A percentile compares a stretch with the other conserved stretches of the same genome.
phyloP scores from a whole-genome alignment of 2,329 filamentous ascomycete species.

The Phialophora macrospora region DNA sequence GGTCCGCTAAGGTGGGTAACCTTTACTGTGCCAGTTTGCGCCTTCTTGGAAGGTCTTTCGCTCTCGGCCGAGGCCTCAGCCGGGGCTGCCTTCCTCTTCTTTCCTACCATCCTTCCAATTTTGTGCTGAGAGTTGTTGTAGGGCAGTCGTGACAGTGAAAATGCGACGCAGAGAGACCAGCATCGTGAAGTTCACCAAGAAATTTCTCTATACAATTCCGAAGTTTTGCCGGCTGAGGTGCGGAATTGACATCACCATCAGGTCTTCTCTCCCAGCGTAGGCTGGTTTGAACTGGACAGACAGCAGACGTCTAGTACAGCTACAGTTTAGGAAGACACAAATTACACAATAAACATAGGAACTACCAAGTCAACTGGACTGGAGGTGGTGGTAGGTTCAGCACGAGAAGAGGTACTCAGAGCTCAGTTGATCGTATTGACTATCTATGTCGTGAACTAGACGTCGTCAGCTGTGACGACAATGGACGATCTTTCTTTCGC shows the following conservation, averaged over 20 bases:
- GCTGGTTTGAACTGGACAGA: background rate
- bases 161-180: background rate
- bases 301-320: background rate
- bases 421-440: slow-evolving; percentile 20
- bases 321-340: background rate
- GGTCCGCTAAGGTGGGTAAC: slow-evolving; percentile 33
- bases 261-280: background rate
- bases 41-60: slow-evolving; percentile 34
- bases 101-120: slow-evolving; percentile 25
- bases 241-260: background rate
- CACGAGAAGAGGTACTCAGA: background rate
- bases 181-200: background rate
- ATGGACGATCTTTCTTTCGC: background rate
- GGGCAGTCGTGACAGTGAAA: background rate
- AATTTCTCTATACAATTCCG: slow-evolving; percentile 5
- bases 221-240: background rate
- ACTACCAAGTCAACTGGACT: background rate
- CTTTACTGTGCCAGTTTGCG: slow-evolving; percentile 31
- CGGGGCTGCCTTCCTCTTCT: slow-evolving; percentile 37
- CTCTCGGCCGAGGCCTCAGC: slow-evolving; percentile 13
- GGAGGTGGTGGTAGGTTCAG: background rate
- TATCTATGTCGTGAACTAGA: slow-evolving; percentile 17
- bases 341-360: background rate
- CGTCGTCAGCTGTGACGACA: slow-evolving; percentile 8
- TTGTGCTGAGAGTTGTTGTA: background rate